These are phyloP conservation scores for Tetrapisispora nanseiensis DNA, from an alignment of 805 yeast genomes.

Conservation along the genomic window DNA sequence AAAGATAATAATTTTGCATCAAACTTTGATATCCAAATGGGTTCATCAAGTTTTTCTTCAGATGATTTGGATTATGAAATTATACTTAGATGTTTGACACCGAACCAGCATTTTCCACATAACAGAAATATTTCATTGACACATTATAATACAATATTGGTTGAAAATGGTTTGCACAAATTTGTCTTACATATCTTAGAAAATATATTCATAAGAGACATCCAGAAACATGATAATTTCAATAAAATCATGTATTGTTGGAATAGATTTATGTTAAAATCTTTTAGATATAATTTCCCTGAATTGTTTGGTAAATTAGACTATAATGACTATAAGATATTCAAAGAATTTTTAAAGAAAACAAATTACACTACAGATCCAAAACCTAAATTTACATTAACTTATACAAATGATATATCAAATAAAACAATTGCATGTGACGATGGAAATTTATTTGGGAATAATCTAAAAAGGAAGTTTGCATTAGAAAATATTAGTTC, in stretches of 20 bases:
- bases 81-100: conserved; percentile 23
- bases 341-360: conserved; percentile 6
- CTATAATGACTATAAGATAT: conserved; percentile 19
- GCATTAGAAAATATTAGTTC: neutral
- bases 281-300: conserved; percentile 22
- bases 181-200: conserved; percentile 17
- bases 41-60: conserved; percentile 7
- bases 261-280: conserved; percentile 25
- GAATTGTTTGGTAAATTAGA: conserved; percentile 19
- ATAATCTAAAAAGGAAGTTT: neutral
- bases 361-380: neutral
- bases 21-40: conserved; percentile 9
- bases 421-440: conserved; percentile 8
- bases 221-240: neutral
- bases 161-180: conserved; percentile 14
- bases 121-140: conserved; percentile 21
- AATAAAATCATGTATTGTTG: conserved; percentile 14
- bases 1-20: conserved; percentile 8
- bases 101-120: conserved; percentile 20
- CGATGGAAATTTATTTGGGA: neutral
- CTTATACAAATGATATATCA: neutral
- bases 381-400: neutral
- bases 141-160: conserved; percentile 13
- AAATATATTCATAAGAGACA: conserved; percentile 8
- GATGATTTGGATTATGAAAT: conserved; percentile 14